These are phyloP conservation scores for Symmetrospora coprosmae DNA, from an alignment of 768 basidiomycete genomes.

Conservation along the genomic window DNA sequence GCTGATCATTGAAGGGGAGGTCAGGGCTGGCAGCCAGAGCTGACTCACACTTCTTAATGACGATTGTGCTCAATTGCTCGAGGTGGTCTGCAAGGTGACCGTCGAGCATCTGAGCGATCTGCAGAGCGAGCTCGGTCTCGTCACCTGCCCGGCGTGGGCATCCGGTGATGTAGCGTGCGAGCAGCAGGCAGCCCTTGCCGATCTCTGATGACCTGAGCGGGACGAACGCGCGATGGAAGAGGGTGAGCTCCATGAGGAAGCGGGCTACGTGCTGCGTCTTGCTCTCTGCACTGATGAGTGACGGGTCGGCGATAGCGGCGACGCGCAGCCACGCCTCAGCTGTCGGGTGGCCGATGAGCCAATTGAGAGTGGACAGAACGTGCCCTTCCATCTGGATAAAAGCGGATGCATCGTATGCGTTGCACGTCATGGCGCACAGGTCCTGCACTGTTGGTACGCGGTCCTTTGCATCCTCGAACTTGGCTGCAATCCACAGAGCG, in stretches of 20 bases:
- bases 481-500: conserved; percentile 96
- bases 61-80: conserved; percentile 83
- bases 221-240: conserved; percentile 93
- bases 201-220: conserved; percentile 70
- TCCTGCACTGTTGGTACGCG: conserved; percentile 92
- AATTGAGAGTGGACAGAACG: conserved; percentile 86
- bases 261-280: conserved; percentile 90
- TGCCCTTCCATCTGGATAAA: conserved; percentile 99
- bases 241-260: conserved; percentile 97
- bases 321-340: conserved; percentile 90
- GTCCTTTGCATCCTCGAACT: conserved; percentile 98
- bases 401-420: conserved; percentile 90
- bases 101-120: conserved; percentile 76
- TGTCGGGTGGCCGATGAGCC: conserved; percentile 92
- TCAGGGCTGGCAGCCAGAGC: background rate
- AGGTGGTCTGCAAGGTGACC: conserved; percentile 67
- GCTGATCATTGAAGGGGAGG: background rate
- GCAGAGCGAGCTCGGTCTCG: conserved; percentile 31
- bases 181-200: conserved; percentile 72
- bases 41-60: conserved; percentile 65
- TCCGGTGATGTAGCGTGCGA: conserved; percentile 68
- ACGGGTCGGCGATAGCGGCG: conserved; percentile 38
- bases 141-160: conserved; percentile 15
- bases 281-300: conserved; percentile 58
- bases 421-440: conserved; percentile 83